These are phyloP conservation scores for Galeopsis tetrahit DNA, from an alignment of 257 asterid genomes.

Conservation along the genomic window DNA sequence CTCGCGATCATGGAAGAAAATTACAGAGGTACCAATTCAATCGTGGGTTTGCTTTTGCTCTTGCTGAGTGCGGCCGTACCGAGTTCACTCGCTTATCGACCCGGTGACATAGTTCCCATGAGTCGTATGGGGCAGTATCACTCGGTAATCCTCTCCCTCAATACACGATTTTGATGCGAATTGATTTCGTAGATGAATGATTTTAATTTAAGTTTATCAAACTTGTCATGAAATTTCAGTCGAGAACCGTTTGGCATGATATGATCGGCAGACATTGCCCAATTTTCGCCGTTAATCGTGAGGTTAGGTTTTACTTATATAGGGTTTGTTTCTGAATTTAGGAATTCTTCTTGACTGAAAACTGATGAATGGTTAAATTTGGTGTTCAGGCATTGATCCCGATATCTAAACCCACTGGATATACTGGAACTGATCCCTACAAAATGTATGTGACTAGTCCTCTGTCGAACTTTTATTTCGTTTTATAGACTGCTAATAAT, in stretches of 20 bases:
- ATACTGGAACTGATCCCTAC: constrained; percentile 95
- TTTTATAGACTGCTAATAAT: constrained; percentile 17
- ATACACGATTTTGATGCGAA: neutral
- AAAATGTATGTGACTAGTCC: constrained; percentile 62
- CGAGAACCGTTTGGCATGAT: constrained; percentile 94
- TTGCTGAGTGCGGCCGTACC: constrained; percentile 45
- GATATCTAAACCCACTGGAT: constrained; percentile 88
- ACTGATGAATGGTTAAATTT: constrained; percentile 15
- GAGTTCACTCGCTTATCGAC: constrained; percentile 68
- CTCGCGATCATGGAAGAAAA: constrained; percentile 46
- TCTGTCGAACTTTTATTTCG: constrained; percentile 20
- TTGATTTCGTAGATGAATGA: constrained; percentile 5
- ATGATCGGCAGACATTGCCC: constrained; percentile 97
- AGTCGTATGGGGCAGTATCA: constrained; percentile 96
- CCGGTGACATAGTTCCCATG: constrained; percentile 91
- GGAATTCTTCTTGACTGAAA: constrained; percentile 8
- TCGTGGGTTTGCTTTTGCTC: constrained; percentile 42
- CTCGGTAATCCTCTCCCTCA: constrained; percentile 48
- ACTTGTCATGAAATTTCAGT: constrained; percentile 44
- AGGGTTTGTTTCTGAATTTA: constrained; percentile 27
- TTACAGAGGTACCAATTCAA: constrained; percentile 35
- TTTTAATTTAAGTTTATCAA: neutral
- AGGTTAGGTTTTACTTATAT: constrained; percentile 53
- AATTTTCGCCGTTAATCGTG: constrained; percentile 88
- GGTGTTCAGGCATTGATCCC: constrained; percentile 75